phyloP scores from a whole-genome alignment of 805 yeast species.

The Huiozyma naganishii region DNA sequence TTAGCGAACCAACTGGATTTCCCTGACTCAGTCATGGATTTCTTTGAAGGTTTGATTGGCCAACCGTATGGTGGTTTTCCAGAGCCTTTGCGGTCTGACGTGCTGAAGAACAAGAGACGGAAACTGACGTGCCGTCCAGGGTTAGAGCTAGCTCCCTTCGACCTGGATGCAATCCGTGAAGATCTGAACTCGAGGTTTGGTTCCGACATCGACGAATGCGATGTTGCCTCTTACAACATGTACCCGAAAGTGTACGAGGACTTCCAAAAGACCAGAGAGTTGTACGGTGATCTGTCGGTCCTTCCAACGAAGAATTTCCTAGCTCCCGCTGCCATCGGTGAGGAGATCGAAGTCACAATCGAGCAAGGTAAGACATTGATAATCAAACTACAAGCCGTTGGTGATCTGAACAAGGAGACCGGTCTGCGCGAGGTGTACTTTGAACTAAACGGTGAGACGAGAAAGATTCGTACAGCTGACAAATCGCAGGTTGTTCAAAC shows the following conservation, averaged over 20 bases:
- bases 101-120: slow-evolving; percentile 85
- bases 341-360: slow-evolving; percentile 80
- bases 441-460: slow-evolving; percentile 96
- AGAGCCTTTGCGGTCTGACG: slow-evolving; percentile 90
- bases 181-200: slow-evolving; percentile 74
- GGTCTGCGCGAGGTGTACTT: slow-evolving; percentile 95
- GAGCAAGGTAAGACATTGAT: slow-evolving; percentile 92
- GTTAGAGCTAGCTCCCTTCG: slow-evolving; percentile 73
- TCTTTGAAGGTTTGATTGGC: slow-evolving; percentile 98
- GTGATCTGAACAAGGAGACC: slow-evolving; percentile 73
- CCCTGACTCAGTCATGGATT: slow-evolving; percentile 97
- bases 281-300: slow-evolving; percentile 87
- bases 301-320: slow-evolving; percentile 88
- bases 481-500: slow-evolving; percentile 78
- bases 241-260: slow-evolving; percentile 95
- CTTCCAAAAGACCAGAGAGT: slow-evolving; percentile 60
- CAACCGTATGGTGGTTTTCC: slow-evolving; percentile 99
- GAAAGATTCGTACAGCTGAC: slow-evolving; percentile 89
- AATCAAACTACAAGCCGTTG: slow-evolving; percentile 83
- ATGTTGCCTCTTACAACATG: slow-evolving; percentile 93
- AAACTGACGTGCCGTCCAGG: slow-evolving; percentile 90
- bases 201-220: slow-evolving; percentile 59
- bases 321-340: slow-evolving; percentile 77
- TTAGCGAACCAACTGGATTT: slow-evolving; percentile 87
- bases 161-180: slow-evolving; percentile 57